These are phyloP conservation scores for Apiotrichum domesticum DNA, from an alignment of 1,284 basidiomycete species.

Conservation along the genomic window DNA sequence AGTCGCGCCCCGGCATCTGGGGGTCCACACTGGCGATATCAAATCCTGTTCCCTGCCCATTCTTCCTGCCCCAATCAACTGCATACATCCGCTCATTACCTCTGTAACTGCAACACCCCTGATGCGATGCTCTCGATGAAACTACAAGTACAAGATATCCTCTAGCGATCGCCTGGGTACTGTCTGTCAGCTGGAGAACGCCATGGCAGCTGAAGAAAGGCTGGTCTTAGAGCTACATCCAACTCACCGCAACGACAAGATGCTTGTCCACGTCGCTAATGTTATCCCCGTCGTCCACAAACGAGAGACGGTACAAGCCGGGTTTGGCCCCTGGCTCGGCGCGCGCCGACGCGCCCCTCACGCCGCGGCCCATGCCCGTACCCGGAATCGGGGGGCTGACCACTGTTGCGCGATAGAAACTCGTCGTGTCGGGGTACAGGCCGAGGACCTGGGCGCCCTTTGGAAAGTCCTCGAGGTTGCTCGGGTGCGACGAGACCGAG, in stretches of 20 bases:
- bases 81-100: too few species aligned
- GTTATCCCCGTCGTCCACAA: slow-evolving; percentile 44
- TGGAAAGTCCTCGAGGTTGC: slow-evolving; percentile 42
- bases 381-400: slow-evolving; percentile 33
- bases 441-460: slow-evolving; percentile 46
- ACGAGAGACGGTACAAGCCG: slow-evolving; percentile 36
- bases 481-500: slow-evolving; percentile 42
- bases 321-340: slow-evolving; percentile 26
- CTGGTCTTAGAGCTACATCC: neutral
- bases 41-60: too few species aligned
- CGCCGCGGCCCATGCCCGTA: slow-evolving; percentile 26
- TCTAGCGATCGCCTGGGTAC: neutral
- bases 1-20: too few species aligned
- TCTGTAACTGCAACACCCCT: too few species aligned
- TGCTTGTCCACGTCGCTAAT: slow-evolving; percentile 35
- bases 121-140: too few species aligned
- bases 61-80: too few species aligned
- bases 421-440: slow-evolving; percentile 52
- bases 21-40: too few species aligned
- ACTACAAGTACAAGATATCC: too few species aligned
- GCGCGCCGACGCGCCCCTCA: slow-evolving; percentile 16
- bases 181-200: neutral
- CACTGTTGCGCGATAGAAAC: slow-evolving; percentile 50
- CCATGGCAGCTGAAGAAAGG: neutral
- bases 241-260: slow-evolving; percentile 40